phyloP scores from a whole-genome alignment of 2,329 filamentous ascomycete species.

The Aspergillus cejpii region DNA sequence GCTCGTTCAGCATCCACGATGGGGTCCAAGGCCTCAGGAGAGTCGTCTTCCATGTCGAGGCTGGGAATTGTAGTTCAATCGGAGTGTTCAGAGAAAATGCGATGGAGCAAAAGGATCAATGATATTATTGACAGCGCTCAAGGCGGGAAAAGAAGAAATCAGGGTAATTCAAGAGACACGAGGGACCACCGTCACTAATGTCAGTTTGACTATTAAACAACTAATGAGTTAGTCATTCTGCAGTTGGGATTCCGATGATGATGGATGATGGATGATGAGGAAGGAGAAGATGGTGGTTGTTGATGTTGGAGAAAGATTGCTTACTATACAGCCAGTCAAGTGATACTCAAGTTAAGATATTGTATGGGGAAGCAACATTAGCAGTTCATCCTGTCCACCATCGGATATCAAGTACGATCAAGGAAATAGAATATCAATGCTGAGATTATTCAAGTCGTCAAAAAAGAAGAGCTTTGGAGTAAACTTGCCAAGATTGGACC shows the following conservation, averaged over 20 bases:
- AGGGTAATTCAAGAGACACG: not conserved
- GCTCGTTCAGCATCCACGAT: conserved; percentile 36
- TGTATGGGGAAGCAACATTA: not conserved
- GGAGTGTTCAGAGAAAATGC: conserved; percentile 11
- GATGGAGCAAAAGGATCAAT: conserved; percentile 4
- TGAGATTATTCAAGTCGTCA: too few relatives aligned
- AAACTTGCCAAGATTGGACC: not conserved
- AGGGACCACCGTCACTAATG: not conserved
- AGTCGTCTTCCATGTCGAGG: conserved; percentile 4
- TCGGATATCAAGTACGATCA: too few relatives aligned
- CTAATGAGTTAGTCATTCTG: not conserved
- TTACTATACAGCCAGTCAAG: not conserved
- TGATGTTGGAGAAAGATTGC: not conserved
- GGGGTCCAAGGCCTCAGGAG: conserved; percentile 21
- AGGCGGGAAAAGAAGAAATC: conserved; percentile 16
- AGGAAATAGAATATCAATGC: too few relatives aligned
- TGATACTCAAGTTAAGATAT: not conserved
- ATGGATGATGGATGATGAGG: not conserved
- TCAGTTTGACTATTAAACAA: not conserved
- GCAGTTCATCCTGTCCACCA: not conserved
- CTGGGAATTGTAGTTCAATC: conserved; percentile 1
- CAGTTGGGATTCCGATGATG: not conserved
- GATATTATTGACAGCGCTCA: conserved; percentile 17
- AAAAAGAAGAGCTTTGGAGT: not conserved
- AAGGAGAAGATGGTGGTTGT: not conserved